These are phyloP conservation scores for Chlorella sorokiniana DNA, from an alignment of 139 green algal genomes.

Conservation along the genomic window DNA sequence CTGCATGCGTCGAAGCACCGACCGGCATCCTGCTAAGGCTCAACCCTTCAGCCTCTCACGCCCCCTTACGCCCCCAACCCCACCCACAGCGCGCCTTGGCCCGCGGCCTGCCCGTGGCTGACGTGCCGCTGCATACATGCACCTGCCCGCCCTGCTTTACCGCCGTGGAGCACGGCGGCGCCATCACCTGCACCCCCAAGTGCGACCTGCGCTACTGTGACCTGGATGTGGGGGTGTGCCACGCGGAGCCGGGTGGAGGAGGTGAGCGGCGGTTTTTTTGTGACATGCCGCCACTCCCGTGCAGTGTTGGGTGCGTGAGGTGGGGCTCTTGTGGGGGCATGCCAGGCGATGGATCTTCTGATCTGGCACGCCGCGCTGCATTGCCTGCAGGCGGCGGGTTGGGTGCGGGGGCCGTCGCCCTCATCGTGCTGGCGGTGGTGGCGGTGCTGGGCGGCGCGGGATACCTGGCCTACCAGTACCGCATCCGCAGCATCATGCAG, in stretches of 20 bases:
- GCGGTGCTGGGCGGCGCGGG: conserved; percentile 29
- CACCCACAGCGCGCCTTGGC: conserved; percentile 24
- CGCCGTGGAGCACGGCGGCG: conserved; percentile 16
- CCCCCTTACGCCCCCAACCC: background rate
- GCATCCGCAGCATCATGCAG: conserved; percentile 55
- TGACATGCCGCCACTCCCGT: background rate
- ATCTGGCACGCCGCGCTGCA: background rate
- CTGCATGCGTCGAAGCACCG: too few species aligned
- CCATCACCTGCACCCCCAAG: conserved; percentile 56
- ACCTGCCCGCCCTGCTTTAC: conserved; percentile 67
- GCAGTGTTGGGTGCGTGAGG: background rate
- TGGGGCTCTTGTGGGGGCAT: background rate
- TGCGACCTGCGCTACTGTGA: conserved; percentile 66
- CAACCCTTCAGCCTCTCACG: background rate
- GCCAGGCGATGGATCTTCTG: too few species aligned
- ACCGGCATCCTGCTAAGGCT: background rate
- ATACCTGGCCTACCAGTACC: conserved; percentile 53
- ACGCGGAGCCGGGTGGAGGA: conserved; percentile 2
- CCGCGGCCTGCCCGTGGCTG: conserved; percentile 11
- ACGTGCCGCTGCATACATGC: conserved; percentile 50
- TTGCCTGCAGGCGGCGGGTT: conserved; percentile 36
- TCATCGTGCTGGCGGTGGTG: conserved; percentile 46
- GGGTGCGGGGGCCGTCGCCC: conserved; percentile 39
- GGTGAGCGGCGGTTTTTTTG: background rate
- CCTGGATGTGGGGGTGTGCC: conserved; percentile 43